Evolutionary conservation across 129 eudicot species (phyloP), one percentile per base, ranked within the genome.

Genomic region (Helichrysum umbraculigerum): DNA sequence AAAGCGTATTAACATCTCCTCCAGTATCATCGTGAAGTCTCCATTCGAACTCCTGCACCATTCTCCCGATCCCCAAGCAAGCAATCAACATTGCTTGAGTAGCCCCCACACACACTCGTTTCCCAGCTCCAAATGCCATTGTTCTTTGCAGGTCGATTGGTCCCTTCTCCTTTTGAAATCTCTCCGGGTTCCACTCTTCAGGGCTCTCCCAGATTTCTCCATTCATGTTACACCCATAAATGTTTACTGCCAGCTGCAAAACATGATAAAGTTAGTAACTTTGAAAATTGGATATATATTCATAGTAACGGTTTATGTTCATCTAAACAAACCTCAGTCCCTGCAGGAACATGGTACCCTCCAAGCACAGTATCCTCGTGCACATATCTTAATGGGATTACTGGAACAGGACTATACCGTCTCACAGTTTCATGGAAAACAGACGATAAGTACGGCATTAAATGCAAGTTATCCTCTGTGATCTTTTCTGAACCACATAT

Each of bases 151-250:
- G 75, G 17, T 71, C 63, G 17, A 71, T 71, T 30, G 44, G 75
- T 4, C 20, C 44, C 25, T 68, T 81, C 7, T 47, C 59, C 8
- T 56, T 75, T 0, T 78, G 62, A 52, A 85, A 82, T 57, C 86
- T 81, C 74, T 85, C 82, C 0, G 86, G 86, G 12, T 50, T 81
- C 82, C 86, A 81, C 72, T 85, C 88, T 17, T 78, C 88, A 4
- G 81, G 71, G 39, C 70, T 34, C 60, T 85, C 84, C 86, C 88
- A 81, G 30, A 42, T 64, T 30, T 70, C 77, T 29, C 77, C 78
- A 71, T 82, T 86, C 58, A 67, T 65, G 66, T 85, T 85, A 57
- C 81, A 76, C 12, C 78, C 85, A 16, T 76, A 76, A n/a, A 81
- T 70, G 78, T 71, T 76, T 63, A 81, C 71, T 4, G 78, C 85